phyloP scores from a whole-genome alignment of 805 yeast genomes.

The Barnettozyma wickerhamii region DNA sequence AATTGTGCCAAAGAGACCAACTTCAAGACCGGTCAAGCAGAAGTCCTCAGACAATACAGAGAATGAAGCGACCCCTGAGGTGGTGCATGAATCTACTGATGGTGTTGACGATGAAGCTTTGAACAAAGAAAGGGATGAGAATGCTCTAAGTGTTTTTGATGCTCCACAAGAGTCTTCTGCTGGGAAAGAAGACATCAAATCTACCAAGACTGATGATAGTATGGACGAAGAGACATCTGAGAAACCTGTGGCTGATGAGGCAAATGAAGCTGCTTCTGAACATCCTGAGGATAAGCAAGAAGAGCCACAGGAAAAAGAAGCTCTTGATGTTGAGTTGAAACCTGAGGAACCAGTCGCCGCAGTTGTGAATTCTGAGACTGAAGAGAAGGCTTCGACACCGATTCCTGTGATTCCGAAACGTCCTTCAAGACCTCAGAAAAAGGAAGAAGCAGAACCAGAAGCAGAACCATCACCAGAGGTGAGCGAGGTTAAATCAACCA shows the following conservation, averaged over 20 bases:
- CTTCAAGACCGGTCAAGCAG: background rate
- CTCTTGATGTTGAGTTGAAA: no score
- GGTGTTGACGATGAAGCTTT: conserved; percentile 2
- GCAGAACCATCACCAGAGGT: background rate
- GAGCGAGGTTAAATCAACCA: background rate
- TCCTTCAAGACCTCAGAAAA: conserved; percentile 5
- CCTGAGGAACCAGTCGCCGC: background rate
- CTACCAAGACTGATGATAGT: no score
- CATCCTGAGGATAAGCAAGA: background rate
- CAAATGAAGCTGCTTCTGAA: background rate
- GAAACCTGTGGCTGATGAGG: background rate
- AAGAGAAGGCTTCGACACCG: no score
- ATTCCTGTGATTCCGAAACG: conserved; percentile 10
- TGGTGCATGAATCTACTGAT: conserved; percentile 1
- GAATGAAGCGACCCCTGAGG: background rate
- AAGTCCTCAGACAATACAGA: no score
- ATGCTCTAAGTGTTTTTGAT: no score
- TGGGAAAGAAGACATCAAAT: no score
- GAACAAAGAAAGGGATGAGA: no score
- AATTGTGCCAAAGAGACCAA: conserved; percentile 11
- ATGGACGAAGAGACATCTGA: no score
- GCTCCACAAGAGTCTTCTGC: no score
- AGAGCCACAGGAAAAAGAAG: background rate
- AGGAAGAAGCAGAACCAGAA: background rate
- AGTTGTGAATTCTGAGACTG: no score